Evolutionary conservation across 345 rosid genomes (phyloP).

Genomic region (Aquilaria sinensis): DNA sequence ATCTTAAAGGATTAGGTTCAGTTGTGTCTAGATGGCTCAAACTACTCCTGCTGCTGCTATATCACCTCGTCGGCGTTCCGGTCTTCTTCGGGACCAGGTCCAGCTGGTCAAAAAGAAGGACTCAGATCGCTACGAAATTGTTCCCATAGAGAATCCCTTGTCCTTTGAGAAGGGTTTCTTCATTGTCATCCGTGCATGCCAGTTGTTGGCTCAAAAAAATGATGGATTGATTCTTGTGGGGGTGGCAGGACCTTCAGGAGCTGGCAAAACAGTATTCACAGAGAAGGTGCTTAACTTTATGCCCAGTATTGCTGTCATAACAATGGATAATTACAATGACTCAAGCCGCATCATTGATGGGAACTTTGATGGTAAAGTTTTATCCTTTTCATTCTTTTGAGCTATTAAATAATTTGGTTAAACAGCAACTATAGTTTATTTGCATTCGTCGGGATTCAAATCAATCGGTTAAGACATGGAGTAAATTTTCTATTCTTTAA

Average conservation of each 20-base stretch:
- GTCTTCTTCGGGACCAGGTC: slow-evolving; percentile 83
- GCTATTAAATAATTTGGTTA: neutral
- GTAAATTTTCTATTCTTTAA: no score
- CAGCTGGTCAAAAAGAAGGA: slow-evolving; percentile 71
- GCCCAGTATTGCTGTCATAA: slow-evolving; percentile 91
- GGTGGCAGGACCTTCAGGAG: slow-evolving; percentile 98
- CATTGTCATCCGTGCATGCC: slow-evolving; percentile 87
- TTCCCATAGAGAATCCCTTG: slow-evolving; percentile 63
- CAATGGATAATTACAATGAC: slow-evolving; percentile 96
- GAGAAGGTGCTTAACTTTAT: slow-evolving; percentile 85
- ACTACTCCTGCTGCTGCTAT: slow-evolving; percentile 40
- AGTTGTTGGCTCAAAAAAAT: slow-evolving; percentile 81
- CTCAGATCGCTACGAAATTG: slow-evolving; percentile 74
- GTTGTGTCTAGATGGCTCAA: slow-evolving; percentile 44
- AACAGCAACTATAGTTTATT: neutral
- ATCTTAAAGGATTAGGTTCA: neutral
- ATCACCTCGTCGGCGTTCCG: slow-evolving; percentile 81
- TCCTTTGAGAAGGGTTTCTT: slow-evolving; percentile 96
- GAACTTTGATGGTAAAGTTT: slow-evolving; percentile 81
- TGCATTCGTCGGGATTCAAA: no score
- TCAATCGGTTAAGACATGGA: no score
- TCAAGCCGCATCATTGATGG: slow-evolving; percentile 85
- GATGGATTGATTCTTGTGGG: slow-evolving; percentile 88
- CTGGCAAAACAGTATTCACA: slow-evolving; percentile 94
- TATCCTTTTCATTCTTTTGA: slow-evolving; percentile 5